These are phyloP conservation scores for Murraya koenigii DNA, from an alignment of 345 rosid genomes.

Conservation along the genomic window DNA sequence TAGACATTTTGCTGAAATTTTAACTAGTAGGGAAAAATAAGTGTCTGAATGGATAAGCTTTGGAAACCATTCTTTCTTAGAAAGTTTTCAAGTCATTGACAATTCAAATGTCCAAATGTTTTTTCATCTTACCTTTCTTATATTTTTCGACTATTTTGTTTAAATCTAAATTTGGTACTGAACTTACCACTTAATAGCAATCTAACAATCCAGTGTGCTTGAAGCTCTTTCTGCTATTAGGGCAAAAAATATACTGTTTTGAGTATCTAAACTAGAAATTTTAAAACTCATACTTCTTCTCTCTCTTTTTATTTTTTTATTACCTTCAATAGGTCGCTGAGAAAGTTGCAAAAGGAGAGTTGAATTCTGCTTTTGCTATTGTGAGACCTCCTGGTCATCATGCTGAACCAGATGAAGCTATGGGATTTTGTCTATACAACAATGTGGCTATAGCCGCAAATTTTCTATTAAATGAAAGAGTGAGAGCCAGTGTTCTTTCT, in stretches of 20 bases:
- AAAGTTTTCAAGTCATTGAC: background rate
- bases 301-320: background rate
- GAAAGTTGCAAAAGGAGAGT: slow-evolving; percentile 78
- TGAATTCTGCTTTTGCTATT: slow-evolving; percentile 79
- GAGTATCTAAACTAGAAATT: background rate
- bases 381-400: slow-evolving; percentile 99
- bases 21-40: background rate
- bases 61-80: background rate
- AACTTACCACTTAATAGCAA: background rate
- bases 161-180: background rate
- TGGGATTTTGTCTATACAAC: slow-evolving; percentile 95
- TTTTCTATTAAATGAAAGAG: slow-evolving; percentile 63
- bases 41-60: background rate
- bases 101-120: background rate
- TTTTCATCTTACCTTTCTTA: background rate
- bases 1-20: background rate
- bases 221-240: background rate
- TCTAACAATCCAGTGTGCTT: background rate
- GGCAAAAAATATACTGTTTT: background rate
- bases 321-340: slow-evolving; percentile 50
- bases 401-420: slow-evolving; percentile 78
- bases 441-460: slow-evolving; percentile 88
- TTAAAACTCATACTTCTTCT: background rate
- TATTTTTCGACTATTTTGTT: background rate
- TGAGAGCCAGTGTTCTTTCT: slow-evolving; percentile 30